These are phyloP conservation scores for Hypoxylon sp. DNA, from an alignment of 2,329 filamentous ascomycete species.

Conservation along the genomic window DNA sequence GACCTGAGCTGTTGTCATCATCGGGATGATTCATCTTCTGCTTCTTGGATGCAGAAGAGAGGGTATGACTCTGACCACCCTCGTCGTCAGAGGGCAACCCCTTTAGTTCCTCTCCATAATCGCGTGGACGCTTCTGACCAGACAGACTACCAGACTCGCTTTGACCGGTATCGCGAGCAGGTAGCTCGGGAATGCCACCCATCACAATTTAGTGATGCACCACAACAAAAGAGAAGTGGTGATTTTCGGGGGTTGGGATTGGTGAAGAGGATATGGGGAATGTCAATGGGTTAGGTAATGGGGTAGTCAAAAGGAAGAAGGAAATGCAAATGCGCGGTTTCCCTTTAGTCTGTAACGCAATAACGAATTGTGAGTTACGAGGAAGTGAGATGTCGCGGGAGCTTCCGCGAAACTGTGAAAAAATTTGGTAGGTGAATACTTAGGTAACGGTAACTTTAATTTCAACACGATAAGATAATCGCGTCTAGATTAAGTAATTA, in stretches of 20 bases:
- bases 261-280: background rate
- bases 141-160: slow-evolving; percentile 21
- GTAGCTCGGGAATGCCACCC: slow-evolving; percentile 6
- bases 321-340: too few species aligned
- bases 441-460: too few species aligned
- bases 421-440: too few species aligned
- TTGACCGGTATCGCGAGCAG: slow-evolving; percentile 26
- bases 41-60: slow-evolving; percentile 37
- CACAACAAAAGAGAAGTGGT: background rate
- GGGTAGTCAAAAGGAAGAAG: too few species aligned
- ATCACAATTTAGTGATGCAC: slow-evolving; percentile 18
- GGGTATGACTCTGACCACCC: slow-evolving; percentile 24
- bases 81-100: slow-evolving; percentile 41
- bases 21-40: slow-evolving; percentile 30
- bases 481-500: too few species aligned
- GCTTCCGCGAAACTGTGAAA: too few species aligned
- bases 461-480: too few species aligned
- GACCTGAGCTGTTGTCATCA: slow-evolving; percentile 33
- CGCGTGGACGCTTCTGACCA: slow-evolving; percentile 42
- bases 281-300: background rate
- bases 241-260: background rate
- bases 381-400: too few species aligned
- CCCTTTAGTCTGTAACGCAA: too few species aligned
- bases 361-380: too few species aligned
- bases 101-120: slow-evolving; percentile 46